Percentiles rank a stretch among this genome's conserved stretches.
phyloP scores from a whole-genome alignment of 106 monocot species.

The Posidonia australis region DNA sequence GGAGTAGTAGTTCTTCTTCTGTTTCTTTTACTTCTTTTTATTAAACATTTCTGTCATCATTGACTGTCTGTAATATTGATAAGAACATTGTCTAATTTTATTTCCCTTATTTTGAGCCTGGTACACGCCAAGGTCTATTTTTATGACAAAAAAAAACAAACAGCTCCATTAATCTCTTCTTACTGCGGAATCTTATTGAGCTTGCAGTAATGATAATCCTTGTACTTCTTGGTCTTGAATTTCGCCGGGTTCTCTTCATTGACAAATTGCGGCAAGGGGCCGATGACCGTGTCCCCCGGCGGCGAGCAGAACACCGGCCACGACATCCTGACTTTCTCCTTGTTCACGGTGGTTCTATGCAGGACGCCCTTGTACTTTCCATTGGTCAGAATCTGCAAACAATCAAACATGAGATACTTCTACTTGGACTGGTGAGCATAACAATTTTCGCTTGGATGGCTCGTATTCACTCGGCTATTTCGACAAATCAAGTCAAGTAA shows the following conservation, averaged over 20 bases:
- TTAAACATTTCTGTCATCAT: too few relatives aligned
- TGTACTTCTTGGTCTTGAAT: conserved; percentile 64
- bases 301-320: conserved; percentile 80
- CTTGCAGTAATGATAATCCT: conserved; percentile 68
- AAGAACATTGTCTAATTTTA: too few relatives aligned
- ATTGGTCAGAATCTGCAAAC: conserved; percentile 61
- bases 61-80: too few relatives aligned
- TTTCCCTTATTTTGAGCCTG: too few relatives aligned
- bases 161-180: neutral
- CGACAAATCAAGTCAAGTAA: too few relatives aligned
- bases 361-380: conserved; percentile 79
- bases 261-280: conserved; percentile 49
- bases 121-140: too few relatives aligned
- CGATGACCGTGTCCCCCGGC: conserved; percentile 39
- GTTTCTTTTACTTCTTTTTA: too few relatives aligned
- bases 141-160: too few relatives aligned
- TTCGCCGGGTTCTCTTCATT: conserved; percentile 31
- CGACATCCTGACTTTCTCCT: conserved; percentile 59
- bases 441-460: too few relatives aligned
- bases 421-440: too few relatives aligned
- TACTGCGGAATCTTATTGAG: conserved; percentile 66
- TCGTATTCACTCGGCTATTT: too few relatives aligned
- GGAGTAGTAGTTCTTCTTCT: too few relatives aligned
- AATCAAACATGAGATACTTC: neutral
- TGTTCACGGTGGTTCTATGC: conserved; percentile 61